Evolutionary conservation across 306 rosid species (phyloP).

Genomic region (Psophocarpus tetragonolobus): DNA sequence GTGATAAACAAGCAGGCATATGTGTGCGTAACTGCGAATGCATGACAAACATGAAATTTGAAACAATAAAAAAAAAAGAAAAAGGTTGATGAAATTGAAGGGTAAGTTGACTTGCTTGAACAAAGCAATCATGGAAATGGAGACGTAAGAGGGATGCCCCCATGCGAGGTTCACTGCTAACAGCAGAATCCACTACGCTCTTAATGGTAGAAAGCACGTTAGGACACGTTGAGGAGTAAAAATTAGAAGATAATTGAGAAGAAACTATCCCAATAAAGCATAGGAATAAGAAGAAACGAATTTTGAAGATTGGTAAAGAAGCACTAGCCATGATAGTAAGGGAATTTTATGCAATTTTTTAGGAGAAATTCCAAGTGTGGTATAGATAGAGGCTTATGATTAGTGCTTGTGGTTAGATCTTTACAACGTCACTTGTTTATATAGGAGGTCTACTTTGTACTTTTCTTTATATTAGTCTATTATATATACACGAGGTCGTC

Average conservation of each 20-base stretch:
- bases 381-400: background rate
- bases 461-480: background rate
- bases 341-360: background rate
- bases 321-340: background rate
- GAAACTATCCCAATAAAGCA: slow-evolving; percentile 33
- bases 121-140: slow-evolving; percentile 81
- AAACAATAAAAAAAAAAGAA: background rate
- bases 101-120: slow-evolving; percentile 52
- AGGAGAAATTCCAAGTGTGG: background rate
- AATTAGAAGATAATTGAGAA: slow-evolving; percentile 51
- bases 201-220: slow-evolving; percentile 54
- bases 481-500: background rate
- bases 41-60: background rate
- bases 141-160: slow-evolving; percentile 82
- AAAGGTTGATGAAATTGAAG: background rate
- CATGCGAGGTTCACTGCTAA: slow-evolving; percentile 61
- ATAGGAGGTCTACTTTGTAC: background rate
- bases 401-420: background rate
- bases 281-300: background rate
- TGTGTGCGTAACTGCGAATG: background rate
- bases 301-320: background rate
- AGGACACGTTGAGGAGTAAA: slow-evolving; percentile 56
- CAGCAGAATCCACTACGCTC: slow-evolving; percentile 42
- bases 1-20: background rate
- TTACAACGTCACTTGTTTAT: background rate